phyloP scores from a whole-genome alignment of 345 rosid genomes.

The Viola odorata region DNA sequence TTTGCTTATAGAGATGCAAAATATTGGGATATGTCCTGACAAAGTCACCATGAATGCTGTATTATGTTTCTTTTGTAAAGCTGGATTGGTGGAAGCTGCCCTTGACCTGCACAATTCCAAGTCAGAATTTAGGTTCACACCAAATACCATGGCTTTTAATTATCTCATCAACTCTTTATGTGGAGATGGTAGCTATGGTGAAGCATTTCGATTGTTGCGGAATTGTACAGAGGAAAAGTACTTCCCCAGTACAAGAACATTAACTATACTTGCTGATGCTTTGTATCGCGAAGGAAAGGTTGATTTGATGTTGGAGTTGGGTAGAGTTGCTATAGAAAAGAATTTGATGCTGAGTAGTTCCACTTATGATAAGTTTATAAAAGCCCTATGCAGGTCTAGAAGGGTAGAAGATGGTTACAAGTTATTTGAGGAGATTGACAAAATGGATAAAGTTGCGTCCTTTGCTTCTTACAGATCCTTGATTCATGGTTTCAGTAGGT shows the following conservation, averaged over 20 bases:
- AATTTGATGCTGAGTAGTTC: conserved; percentile 36
- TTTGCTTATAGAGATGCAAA: conserved; percentile 67
- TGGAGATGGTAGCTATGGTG: conserved; percentile 34
- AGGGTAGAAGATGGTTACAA: conserved; percentile 59
- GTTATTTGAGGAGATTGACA: conserved; percentile 41
- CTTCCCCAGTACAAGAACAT: conserved; percentile 50
- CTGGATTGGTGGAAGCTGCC: conserved; percentile 74
- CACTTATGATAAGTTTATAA: conserved; percentile 40
- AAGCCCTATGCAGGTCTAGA: conserved; percentile 48
- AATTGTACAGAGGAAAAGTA: conserved; percentile 46
- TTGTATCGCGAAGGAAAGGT: conserved; percentile 57
- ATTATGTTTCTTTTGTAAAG: conserved; percentile 79
- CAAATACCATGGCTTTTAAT: conserved; percentile 43
- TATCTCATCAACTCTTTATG: conserved; percentile 67
- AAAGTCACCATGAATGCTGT: conserved; percentile 53
- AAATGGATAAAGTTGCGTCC: conserved; percentile 23
- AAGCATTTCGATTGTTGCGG: conserved; percentile 54
- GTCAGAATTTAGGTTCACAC: conserved; percentile 52
- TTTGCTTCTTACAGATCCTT: conserved; percentile 31
- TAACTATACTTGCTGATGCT: conserved; percentile 49
- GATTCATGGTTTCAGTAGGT: conserved; percentile 46
- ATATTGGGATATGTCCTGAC: conserved; percentile 45
- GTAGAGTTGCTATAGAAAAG: conserved; percentile 35
- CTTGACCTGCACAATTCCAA: conserved; percentile 54
- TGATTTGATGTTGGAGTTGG: conserved; percentile 58